A percentile compares a stretch with the other conserved stretches of the same genome.
phyloP scores from a whole-genome alignment of 2,329 filamentous ascomycete genomes.

The Scytalidium lignicola region DNA sequence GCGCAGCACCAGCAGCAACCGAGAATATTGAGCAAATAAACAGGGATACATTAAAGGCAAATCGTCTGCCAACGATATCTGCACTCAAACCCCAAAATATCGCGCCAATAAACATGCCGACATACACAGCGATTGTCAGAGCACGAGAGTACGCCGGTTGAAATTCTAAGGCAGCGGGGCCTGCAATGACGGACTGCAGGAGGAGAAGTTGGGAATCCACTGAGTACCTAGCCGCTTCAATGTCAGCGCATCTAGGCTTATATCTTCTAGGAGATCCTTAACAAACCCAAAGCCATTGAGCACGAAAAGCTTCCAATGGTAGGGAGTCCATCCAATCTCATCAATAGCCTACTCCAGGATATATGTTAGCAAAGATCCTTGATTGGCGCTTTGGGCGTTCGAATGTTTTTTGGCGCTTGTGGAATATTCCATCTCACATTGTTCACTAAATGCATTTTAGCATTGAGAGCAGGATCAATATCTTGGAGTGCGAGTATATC shows the following conservation, averaged over 20 bases:
- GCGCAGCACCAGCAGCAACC: slow-evolving; percentile 60
- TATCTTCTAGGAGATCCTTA: not conserved
- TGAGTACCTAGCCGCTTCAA: slow-evolving; percentile 38
- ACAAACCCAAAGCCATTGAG: slow-evolving; percentile 54
- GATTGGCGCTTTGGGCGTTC: not conserved
- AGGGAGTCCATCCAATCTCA: slow-evolving; percentile 46
- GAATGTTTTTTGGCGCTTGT: not conserved
- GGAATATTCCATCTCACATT: slow-evolving; percentile 40
- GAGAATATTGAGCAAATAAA: slow-evolving; percentile 57
- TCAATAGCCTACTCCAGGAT: slow-evolving; percentile 38
- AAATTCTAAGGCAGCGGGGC: slow-evolving; percentile 55
- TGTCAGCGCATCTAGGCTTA: slow-evolving; percentile 6
- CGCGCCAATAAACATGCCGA: slow-evolving; percentile 49
- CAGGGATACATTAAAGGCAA: slow-evolving; percentile 64
- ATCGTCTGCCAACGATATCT: slow-evolving; percentile 62
- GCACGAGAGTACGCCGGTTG: slow-evolving; percentile 47
- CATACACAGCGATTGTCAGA: slow-evolving; percentile 57
- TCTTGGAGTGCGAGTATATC: slow-evolving; percentile 55
- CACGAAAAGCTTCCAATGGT: slow-evolving; percentile 54
- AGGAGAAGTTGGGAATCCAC: slow-evolving; percentile 52
- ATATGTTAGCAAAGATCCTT: not conserved
- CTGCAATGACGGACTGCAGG: slow-evolving; percentile 59
- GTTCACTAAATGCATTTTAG: slow-evolving; percentile 66
- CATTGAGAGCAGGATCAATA: slow-evolving; percentile 55
- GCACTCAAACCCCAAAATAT: slow-evolving; percentile 65